These are phyloP conservation scores for Hydnum rufescens DNA, from an alignment of 768 basidiomycete genomes.

Conservation along the genomic window DNA sequence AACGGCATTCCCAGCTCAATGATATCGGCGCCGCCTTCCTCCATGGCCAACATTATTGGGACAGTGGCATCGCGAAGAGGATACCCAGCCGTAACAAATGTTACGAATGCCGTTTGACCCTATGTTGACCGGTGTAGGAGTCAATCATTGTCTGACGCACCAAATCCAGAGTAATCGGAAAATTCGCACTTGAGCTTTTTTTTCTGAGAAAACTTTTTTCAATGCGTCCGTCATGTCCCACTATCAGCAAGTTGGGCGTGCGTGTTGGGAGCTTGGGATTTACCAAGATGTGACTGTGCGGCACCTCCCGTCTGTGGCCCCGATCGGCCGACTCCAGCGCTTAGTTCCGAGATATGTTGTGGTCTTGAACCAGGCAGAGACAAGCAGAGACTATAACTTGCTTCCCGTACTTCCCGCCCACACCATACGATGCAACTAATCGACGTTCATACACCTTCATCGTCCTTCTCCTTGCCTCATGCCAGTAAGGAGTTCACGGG, in stretches of 20 bases:
- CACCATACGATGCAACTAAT: conserved; percentile 21
- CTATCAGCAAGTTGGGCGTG: not conserved
- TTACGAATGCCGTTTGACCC: conserved; percentile 47
- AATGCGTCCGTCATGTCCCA: conserved; percentile 41
- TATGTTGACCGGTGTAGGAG: conserved; percentile 12
- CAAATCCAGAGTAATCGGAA: not conserved
- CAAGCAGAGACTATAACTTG: not conserved
- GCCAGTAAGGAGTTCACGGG: conserved; percentile 35
- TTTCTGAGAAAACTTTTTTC: conserved; percentile 47
- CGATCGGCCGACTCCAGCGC: too few species aligned
- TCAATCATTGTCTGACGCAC: not conserved
- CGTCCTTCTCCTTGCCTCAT: conserved; percentile 58
- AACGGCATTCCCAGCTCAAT: conserved; percentile 93
- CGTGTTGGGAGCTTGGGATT: not conserved
- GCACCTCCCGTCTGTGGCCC: not conserved
- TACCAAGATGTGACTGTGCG: not conserved
- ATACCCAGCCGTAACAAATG: conserved; percentile 91
- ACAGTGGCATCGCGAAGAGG: conserved; percentile 65
- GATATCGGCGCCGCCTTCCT: conserved; percentile 81
- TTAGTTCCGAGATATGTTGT: too few species aligned
- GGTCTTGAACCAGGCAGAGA: too few species aligned
- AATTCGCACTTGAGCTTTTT: conserved; percentile 31
- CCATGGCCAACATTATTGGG: conserved; percentile 75
- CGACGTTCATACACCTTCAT: conserved; percentile 55
- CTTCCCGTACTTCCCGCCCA: not conserved